Conservation (phyloP, 2,329 filamentous ascomycete species). For the Hawksworthiomyces lignivorus region DNA sequence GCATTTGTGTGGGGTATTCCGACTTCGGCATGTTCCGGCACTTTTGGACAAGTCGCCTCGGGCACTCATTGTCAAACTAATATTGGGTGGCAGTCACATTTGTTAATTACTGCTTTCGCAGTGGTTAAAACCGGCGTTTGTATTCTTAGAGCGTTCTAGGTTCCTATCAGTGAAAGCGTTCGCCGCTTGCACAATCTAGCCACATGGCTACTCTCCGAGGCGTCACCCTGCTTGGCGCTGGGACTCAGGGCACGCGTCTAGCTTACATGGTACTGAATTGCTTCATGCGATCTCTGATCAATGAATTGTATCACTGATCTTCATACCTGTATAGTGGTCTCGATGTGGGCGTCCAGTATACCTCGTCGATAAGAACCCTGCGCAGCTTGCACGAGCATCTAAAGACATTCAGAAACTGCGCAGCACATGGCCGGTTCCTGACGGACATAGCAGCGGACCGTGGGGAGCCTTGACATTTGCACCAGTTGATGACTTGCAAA, state of each 20-base stretch:
- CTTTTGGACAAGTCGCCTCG: no score
- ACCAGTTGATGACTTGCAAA: not conserved
- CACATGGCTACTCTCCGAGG: not conserved
- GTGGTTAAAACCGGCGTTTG: no score
- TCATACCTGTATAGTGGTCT: conserved; percentile 4
- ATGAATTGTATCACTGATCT: no score
- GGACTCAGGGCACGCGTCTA: conserved; percentile 4
- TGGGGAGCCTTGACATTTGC: not conserved
- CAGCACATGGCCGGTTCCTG: not conserved
- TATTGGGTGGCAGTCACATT: no score
- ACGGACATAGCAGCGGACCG: not conserved
- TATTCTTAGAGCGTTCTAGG: no score
- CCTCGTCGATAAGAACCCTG: not conserved
- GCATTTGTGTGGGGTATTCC: no score
- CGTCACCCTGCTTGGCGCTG: conserved; percentile 2
- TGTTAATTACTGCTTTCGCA: no score
- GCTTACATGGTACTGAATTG: conserved; percentile 1
- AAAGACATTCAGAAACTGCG: not conserved
- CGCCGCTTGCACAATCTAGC: no score
- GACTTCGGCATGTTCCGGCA: no score
- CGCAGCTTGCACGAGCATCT: not conserved
- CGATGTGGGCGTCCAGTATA: conserved; percentile 4
- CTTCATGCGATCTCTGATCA: no score
- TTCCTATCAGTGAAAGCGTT: no score
- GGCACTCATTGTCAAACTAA: no score